phyloP scores from a whole-genome alignment of 805 yeast species.

The Teunomyces tritomae region DNA sequence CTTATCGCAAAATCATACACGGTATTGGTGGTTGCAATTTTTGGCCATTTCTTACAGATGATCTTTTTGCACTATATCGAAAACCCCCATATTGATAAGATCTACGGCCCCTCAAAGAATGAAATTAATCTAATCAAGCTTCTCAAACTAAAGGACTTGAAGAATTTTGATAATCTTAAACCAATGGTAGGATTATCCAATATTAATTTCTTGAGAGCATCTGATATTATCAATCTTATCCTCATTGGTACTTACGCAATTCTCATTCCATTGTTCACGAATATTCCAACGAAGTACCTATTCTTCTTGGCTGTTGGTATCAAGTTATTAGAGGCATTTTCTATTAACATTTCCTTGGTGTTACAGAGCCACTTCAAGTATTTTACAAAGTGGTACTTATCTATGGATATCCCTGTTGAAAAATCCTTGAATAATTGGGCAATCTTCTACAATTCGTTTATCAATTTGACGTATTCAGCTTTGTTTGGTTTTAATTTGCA shows the following conservation, averaged over 20 bases:
- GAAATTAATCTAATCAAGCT: slow-evolving; percentile 34
- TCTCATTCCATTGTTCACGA: slow-evolving; percentile 39
- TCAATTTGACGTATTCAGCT: slow-evolving; percentile 54
- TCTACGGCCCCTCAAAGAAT: slow-evolving; percentile 53
- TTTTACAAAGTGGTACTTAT: slow-evolving; percentile 63
- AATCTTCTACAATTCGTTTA: slow-evolving; percentile 51
- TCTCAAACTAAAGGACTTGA: slow-evolving; percentile 49
- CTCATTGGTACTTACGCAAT: slow-evolving; percentile 41
- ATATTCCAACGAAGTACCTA: slow-evolving; percentile 25
- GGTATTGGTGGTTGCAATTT: slow-evolving; percentile 62
- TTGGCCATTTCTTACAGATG: slow-evolving; percentile 78
- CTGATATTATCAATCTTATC: slow-evolving; percentile 54
- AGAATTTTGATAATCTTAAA: slow-evolving; percentile 37
- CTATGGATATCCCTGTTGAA: slow-evolving; percentile 61
- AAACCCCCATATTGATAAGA: slow-evolving; percentile 83
- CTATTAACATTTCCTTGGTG: slow-evolving; percentile 50
- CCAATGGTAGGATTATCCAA: slow-evolving; percentile 62
- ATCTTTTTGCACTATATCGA: slow-evolving; percentile 71
- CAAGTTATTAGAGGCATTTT: slow-evolving; percentile 50
- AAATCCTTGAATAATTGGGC: slow-evolving; percentile 76
- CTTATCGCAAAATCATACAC: slow-evolving; percentile 72
- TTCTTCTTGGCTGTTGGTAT: slow-evolving; percentile 43
- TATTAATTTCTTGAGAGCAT: slow-evolving; percentile 61
- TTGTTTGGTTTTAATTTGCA: slow-evolving; percentile 43
- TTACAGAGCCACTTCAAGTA: slow-evolving; percentile 59